Evolutionary conservation across 1,284 basidiomycete species (phyloP).

Genomic region (Ganoderma boninense): DNA sequence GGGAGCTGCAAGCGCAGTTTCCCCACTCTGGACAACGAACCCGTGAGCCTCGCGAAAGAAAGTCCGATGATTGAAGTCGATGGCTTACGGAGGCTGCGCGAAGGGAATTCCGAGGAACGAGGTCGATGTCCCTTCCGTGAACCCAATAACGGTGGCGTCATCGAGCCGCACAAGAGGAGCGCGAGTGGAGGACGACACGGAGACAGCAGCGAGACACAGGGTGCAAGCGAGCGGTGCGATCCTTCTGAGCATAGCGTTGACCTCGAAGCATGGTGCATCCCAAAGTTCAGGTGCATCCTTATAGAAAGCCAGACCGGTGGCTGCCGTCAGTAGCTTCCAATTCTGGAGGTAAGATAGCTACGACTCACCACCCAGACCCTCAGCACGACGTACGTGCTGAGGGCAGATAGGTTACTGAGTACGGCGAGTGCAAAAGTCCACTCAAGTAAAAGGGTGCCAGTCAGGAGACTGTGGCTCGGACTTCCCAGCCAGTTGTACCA

Average conservation of each 20-base stretch:
- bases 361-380: background rate
- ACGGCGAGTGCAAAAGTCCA: background rate
- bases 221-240: background rate
- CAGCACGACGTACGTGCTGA: background rate
- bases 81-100: constrained; percentile 50
- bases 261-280: background rate
- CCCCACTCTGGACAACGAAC: constrained; percentile 34
- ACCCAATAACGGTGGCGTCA: constrained; percentile 22
- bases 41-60: background rate
- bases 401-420: background rate
- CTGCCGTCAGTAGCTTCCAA: background rate
- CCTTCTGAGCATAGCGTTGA: background rate
- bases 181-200: background rate
- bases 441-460: background rate
- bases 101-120: constrained; percentile 64
- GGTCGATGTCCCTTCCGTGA: constrained; percentile 33
- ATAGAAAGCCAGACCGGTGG: background rate
- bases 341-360: background rate
- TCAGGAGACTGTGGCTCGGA: background rate
- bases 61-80: constrained; percentile 26
- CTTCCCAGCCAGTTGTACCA: background rate
- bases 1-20: constrained; percentile 55
- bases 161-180: constrained; percentile 30
- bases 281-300: background rate
- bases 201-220: background rate